phyloP scores from a whole-genome alignment of 2,329 filamentous ascomycete species.

The Nemania abortiva region DNA sequence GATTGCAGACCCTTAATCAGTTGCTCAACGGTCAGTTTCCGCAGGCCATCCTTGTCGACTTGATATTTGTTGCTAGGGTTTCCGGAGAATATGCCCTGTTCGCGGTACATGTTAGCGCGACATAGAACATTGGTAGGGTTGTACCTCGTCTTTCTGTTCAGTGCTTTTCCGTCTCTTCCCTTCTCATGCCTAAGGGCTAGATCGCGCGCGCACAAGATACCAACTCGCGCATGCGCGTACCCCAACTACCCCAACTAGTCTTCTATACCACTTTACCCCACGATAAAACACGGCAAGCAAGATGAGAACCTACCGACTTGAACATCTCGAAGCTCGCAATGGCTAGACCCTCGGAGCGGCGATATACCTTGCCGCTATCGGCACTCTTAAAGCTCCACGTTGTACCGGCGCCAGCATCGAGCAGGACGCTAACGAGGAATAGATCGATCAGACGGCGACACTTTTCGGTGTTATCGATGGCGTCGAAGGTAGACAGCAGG shows the following conservation, averaged over 20 bases:
- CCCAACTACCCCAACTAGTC: neutral
- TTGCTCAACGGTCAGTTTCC: constrained; percentile 76
- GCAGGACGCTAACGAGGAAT: constrained; percentile 79
- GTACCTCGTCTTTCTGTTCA: neutral
- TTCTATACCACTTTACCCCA: neutral
- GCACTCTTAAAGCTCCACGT: constrained; percentile 93
- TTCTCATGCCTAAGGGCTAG: neutral
- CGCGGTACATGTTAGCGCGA: neutral
- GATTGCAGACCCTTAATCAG: constrained; percentile 89
- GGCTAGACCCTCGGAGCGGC: constrained; percentile 73
- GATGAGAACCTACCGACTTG: constrained; percentile 66
- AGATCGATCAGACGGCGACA: constrained; percentile 68
- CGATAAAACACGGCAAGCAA: no score
- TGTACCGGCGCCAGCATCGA: constrained; percentile 90
- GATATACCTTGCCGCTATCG: constrained; percentile 85
- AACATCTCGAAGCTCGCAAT: constrained; percentile 89
- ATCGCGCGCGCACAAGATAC: neutral
- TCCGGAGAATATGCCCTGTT: constrained; percentile 84
- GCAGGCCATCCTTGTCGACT: constrained; percentile 86
- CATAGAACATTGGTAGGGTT: neutral
- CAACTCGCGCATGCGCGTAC: neutral
- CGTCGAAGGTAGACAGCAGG: constrained; percentile 50
- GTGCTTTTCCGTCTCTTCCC: neutral
- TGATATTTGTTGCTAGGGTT: constrained; percentile 84
- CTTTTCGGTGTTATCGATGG: constrained; percentile 55